Conservation (phyloP, 2,329 filamentous ascomycete species). For the Lachnellula hyalina region DNA sequence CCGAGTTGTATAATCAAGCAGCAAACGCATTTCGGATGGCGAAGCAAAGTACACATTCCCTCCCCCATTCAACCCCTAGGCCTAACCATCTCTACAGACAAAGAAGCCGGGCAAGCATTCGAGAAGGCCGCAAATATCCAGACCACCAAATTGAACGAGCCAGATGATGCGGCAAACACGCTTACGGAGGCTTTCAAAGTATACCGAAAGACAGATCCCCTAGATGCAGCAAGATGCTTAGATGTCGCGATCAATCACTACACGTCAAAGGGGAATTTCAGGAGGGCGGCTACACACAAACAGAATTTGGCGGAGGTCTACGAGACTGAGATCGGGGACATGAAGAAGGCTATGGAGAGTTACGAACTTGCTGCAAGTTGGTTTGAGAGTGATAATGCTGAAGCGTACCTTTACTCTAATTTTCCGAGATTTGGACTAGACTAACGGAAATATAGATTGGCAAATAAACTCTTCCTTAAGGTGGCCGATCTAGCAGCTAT, state of each 20-base stretch:
- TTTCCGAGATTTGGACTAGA: neutral
- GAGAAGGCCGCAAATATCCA: constrained; percentile 83
- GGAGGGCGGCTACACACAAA: constrained; percentile 84
- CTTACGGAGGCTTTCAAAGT: constrained; percentile 91
- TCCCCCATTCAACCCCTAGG: neutral
- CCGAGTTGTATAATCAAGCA: constrained; percentile 80
- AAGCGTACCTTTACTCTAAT: constrained; percentile 55
- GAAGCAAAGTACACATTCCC: constrained; percentile 61
- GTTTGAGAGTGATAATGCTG: constrained; percentile 83
- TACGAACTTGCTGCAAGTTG: constrained; percentile 84
- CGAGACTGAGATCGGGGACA: constrained; percentile 74
- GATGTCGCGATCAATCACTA: constrained; percentile 79
- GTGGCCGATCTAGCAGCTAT: constrained; percentile 82
- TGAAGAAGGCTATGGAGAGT: constrained; percentile 70
- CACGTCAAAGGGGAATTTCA: constrained; percentile 83
- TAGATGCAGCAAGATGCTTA: constrained; percentile 76
- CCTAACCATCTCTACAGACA: constrained; percentile 46
- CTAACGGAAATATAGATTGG: constrained; percentile 50
- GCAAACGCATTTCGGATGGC: constrained; percentile 89
- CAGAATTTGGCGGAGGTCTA: constrained; percentile 83
- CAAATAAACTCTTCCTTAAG: constrained; percentile 92
- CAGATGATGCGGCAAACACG: constrained; percentile 86
- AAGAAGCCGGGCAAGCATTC: constrained; percentile 81
- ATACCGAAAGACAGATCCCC: constrained; percentile 78
- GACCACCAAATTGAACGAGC: constrained; percentile 75